phyloP scores from a whole-genome alignment of 352 stramenopile species.

The Phytophthora sp. region DNA sequence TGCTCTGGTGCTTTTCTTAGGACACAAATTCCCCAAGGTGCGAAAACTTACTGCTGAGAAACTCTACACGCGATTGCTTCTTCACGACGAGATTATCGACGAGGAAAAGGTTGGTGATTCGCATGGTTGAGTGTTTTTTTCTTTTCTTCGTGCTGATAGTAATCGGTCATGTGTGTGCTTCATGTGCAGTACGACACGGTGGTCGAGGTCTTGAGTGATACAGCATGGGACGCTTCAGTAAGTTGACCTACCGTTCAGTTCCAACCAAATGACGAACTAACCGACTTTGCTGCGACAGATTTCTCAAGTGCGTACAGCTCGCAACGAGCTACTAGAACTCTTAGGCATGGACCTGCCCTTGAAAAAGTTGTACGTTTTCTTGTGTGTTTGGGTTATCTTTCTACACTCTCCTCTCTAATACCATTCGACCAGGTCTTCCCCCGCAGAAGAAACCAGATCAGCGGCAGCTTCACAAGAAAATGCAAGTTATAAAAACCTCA shows the following conservation, averaged over 20 bases:
- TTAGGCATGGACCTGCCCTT: constrained; percentile 65
- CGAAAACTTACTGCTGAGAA: constrained; percentile 84
- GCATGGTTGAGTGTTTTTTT: not conserved
- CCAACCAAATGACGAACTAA: not conserved
- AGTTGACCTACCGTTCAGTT: not conserved
- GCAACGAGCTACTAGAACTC: constrained; percentile 69
- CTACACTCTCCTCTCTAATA: not conserved
- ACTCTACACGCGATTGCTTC: constrained; percentile 81
- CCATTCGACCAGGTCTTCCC: not conserved
- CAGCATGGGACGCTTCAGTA: constrained; percentile 82
- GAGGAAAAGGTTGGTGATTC: constrained; percentile 59
- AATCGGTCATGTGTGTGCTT: constrained; percentile 7
- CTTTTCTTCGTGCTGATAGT: not conserved
- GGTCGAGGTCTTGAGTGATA: constrained; percentile 81
- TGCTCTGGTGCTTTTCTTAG: constrained; percentile 77
- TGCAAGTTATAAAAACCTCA: constrained; percentile 61
- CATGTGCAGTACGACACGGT: constrained; percentile 62
- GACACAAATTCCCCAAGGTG: constrained; percentile 87
- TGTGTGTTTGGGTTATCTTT: not conserved
- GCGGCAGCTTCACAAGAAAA: constrained; percentile 15
- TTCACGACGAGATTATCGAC: constrained; percentile 76
- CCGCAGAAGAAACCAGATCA: constrained; percentile 4
- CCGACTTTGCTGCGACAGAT: constrained; percentile 38
- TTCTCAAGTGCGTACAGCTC: constrained; percentile 49
- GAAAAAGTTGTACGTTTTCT: constrained; percentile 61